phyloP scores from a whole-genome alignment of 2,329 filamentous ascomycete genomes.

The Cladosporium sp. region DNA sequence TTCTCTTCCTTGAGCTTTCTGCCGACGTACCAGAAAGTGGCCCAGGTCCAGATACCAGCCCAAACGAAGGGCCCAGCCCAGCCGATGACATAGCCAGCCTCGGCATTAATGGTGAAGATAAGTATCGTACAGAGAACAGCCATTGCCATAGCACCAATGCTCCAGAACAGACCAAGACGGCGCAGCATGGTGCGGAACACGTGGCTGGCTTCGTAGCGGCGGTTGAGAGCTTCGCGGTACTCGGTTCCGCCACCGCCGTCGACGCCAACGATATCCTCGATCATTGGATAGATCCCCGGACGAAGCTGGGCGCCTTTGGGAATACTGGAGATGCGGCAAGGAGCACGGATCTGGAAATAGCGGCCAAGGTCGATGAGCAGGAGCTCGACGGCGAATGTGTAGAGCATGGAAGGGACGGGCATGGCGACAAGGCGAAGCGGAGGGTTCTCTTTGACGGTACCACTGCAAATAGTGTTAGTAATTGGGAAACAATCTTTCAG shows the following conservation, averaged over 20 bases:
- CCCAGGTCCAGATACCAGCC: slow-evolving; percentile 44
- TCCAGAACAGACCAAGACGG: slow-evolving; percentile 51
- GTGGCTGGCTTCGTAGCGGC: slow-evolving; percentile 51
- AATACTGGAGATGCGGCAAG: slow-evolving; percentile 50
- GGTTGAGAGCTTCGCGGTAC: slow-evolving; percentile 49
- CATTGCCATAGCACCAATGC: slow-evolving; percentile 40
- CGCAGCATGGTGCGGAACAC: slow-evolving; percentile 52
- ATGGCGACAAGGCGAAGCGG: slow-evolving; percentile 53
- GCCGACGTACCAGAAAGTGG: slow-evolving; percentile 46
- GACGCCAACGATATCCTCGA: slow-evolving; percentile 52
- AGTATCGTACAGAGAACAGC: slow-evolving; percentile 41
- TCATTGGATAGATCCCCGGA: slow-evolving; percentile 51
- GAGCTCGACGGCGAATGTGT: slow-evolving; percentile 49
- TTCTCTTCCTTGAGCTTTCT: slow-evolving; percentile 32
- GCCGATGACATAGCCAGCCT: slow-evolving; percentile 47
- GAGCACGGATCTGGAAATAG: slow-evolving; percentile 41
- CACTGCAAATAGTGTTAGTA: slow-evolving; percentile 30
- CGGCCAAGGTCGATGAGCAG: slow-evolving; percentile 48
- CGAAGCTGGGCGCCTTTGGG: slow-evolving; percentile 49
- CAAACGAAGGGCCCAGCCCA: slow-evolving; percentile 49
- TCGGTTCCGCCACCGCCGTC: slow-evolving; percentile 51
- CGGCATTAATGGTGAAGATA: slow-evolving; percentile 44
- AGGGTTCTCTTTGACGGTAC: slow-evolving; percentile 44
- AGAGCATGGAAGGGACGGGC: slow-evolving; percentile 49
- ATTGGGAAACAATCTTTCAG: not conserved